phyloP scores from a whole-genome alignment of 2,329 filamentous ascomycete species.

The Calcarisporium arbuscula region DNA sequence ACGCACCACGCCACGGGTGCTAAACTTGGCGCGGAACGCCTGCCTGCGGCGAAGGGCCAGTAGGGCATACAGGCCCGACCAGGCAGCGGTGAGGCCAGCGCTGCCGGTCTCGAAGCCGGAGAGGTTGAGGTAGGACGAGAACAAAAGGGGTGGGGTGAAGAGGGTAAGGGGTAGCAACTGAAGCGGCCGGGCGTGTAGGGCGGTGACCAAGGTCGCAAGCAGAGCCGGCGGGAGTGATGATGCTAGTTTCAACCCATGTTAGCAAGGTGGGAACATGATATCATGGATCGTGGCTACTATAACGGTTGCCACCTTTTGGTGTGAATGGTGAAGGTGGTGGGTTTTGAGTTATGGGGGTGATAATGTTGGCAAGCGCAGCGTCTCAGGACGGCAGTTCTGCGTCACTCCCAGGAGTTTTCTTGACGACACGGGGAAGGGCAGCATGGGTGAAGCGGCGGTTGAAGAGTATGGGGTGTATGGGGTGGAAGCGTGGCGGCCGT shows the following conservation, averaged over 20 bases:
- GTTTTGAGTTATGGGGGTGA: neutral
- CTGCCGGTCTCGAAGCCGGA: constrained; percentile 52
- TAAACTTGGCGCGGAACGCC: constrained; percentile 34
- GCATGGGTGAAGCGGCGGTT: neutral
- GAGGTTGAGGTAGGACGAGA: constrained; percentile 53
- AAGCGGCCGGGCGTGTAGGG: constrained; percentile 49
- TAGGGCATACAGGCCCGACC: constrained; percentile 51
- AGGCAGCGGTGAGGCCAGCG: constrained; percentile 49
- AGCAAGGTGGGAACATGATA: neutral
- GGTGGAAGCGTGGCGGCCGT: neutral
- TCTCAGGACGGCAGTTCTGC: too few species aligned
- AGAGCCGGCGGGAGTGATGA: constrained; percentile 48
- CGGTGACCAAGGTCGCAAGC: constrained; percentile 49
- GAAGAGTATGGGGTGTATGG: neutral
- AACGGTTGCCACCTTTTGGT: too few species aligned
- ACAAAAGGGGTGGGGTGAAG: constrained; percentile 46
- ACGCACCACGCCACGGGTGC: constrained; percentile 43
- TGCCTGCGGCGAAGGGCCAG: constrained; percentile 45
- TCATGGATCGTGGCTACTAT: neutral
- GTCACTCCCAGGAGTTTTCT: too few species aligned
- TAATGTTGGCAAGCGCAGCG: neutral
- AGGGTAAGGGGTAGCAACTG: constrained; percentile 45
- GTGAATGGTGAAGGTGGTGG: neutral
- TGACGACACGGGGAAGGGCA: neutral
- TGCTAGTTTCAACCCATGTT: constrained; percentile 27